Base-by-base conservation (phyloP, 1,284 basidiomycete species). In the Bjerkandera adusta region DNA sequence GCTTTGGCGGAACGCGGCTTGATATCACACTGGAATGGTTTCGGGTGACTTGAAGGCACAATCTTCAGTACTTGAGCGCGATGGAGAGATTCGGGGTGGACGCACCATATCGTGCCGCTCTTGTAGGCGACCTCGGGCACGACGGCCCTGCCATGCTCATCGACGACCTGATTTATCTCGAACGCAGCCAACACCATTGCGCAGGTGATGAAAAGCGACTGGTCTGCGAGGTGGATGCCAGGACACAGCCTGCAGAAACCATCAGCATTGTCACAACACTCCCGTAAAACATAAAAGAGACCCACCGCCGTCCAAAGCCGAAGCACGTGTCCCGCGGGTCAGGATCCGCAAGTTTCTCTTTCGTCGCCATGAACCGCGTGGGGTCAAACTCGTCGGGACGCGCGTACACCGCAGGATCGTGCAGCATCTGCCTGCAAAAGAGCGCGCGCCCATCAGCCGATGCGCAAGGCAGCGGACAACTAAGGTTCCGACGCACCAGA, bases 41-140 rank as follows among this genome's bases (percentile, higher is more conserved):
- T 53, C 72, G 76, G 24, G 75, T 76, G 51, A 73, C 74, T 76
- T 39, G n/a, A 52, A 45, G 44, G 32, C 18, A 18, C 6, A 10
- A 2, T 18, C 26, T 12, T 12, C 32, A n/a, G 18, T n/a, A 12
- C n/a, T n/a, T n/a, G n/a, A n/a, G n/a, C n/a, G n/a, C n/a, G n/a
- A n/a, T n/a, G n/a, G n/a, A n/a, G n/a, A n/a, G n/a, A n/a, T n/a
- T n/a, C n/a, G n/a, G n/a, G n/a, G n/a, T n/a, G n/a, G n/a, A n/a
- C 55, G 22, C 26, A 61, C n/a, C n/a, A n/a, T n/a, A n/a, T 59
- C 1, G 57, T 58, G 25, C 57, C 58, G 38, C 43, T 51, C 16
- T 55, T 56, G 41, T 52, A 61, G 12, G 56, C 57, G 6, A 49
- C 49, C 34, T 45, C 25, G 4, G 46, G 39, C 21, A 32, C 45